Percentiles rank a stretch among this genome's conserved stretches.
Conservation (phyloP, 495 filamentous ascomycete genomes). For the Penicillium mononematosum region DNA sequence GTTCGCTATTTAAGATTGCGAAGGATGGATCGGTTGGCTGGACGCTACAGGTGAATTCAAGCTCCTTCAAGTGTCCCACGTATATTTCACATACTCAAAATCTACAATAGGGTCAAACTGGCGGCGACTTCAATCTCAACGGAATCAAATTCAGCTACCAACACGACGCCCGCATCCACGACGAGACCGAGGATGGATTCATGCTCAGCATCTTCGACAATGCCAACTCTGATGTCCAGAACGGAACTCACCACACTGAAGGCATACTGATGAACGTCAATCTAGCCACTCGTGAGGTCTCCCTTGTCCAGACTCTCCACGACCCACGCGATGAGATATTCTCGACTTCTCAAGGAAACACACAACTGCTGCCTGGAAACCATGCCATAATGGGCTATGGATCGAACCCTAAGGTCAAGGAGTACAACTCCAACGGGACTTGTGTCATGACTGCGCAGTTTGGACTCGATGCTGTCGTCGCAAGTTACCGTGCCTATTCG, state of each 20-base stretch:
- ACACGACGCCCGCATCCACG: conserved; percentile 27
- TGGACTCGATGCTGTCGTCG: conserved; percentile 15
- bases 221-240: conserved; percentile 20
- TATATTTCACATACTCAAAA: not conserved
- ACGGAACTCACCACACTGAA: conserved; percentile 19
- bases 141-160: conserved; percentile 28
- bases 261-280: conserved; percentile 26
- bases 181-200: conserved; percentile 14
- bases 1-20: conserved; percentile 20
- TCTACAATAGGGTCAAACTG: conserved; percentile 29
- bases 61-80: no score
- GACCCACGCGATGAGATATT: conserved; percentile 31
- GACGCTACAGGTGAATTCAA: conserved; percentile 16
- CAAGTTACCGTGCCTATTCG: conserved; percentile 29
- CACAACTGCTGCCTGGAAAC: conserved; percentile 33
- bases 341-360: conserved; percentile 40
- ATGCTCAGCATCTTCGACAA: conserved; percentile 31
- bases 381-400: conserved; percentile 45
- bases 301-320: conserved; percentile 15
- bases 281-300: conserved; percentile 15
- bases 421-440: conserved; percentile 30
- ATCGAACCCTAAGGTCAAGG: conserved; percentile 41
- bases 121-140: conserved; percentile 34
- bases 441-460: conserved; percentile 23
- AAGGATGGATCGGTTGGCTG: conserved; percentile 26